These are phyloP conservation scores for Carex cristatella DNA, from an alignment of 176 grass and related monocot species.

Conservation along the genomic window DNA sequence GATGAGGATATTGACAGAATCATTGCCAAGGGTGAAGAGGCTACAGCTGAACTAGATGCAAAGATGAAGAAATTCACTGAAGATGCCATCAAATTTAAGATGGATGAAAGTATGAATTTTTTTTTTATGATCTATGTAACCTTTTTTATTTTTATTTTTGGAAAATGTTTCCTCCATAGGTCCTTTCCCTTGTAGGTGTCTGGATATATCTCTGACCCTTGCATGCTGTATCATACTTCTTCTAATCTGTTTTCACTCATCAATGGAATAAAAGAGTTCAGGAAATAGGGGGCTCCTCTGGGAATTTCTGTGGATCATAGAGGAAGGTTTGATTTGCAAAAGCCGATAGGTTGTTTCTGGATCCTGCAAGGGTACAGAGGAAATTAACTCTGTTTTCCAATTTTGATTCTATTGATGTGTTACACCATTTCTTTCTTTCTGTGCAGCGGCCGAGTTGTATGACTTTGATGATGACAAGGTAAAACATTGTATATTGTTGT, in stretches of 20 bases:
- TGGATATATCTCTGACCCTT: not conserved
- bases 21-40: slow-evolving; percentile 96
- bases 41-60: slow-evolving; percentile 89
- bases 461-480: slow-evolving; percentile 99
- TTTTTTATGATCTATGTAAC: not conserved
- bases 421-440: slow-evolving; percentile 20
- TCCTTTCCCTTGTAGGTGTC: not conserved
- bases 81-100: slow-evolving; percentile 99
- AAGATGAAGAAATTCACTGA: slow-evolving; percentile 99
- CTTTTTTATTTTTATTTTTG: slow-evolving; percentile 22
- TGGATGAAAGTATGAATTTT: slow-evolving; percentile 80
- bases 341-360: not conserved
- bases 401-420: not conserved
- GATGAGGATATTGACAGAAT: slow-evolving; percentile 97
- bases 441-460: slow-evolving; percentile 85
- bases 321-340: not conserved
- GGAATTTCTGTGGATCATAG: not conserved
- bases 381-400: not conserved
- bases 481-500: slow-evolving; percentile 16
- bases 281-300: not conserved
- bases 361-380: not conserved
- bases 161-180: not conserved
- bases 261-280: not conserved
- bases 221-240: not conserved
- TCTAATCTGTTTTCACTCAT: not conserved